Conservation (phyloP, 2,329 filamentous ascomycete genomes). For the Monilinia fructicola region DNA sequence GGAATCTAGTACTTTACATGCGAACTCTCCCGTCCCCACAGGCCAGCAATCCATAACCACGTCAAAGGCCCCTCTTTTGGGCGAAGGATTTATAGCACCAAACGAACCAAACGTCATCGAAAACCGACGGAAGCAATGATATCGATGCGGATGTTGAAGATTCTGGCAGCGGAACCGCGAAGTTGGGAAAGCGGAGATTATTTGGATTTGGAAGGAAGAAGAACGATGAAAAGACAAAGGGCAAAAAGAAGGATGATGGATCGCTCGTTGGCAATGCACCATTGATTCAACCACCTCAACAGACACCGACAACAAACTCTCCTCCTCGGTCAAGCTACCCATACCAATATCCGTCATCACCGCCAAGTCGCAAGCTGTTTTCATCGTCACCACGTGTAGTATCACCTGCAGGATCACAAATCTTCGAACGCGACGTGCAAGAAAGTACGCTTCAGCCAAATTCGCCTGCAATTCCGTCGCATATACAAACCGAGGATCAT, state of each 20-base stretch:
- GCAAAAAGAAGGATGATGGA: slow-evolving; percentile 42
- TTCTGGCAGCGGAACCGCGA: slow-evolving; percentile 41
- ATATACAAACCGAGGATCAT: slow-evolving; percentile 91
- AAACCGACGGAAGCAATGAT: slow-evolving; percentile 36
- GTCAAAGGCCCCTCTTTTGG: slow-evolving; percentile 39
- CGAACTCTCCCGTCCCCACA: slow-evolving; percentile 35
- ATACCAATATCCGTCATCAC: slow-evolving; percentile 51
- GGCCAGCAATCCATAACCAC: slow-evolving; percentile 29
- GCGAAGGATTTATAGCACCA: slow-evolving; percentile 40
- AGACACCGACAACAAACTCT: slow-evolving; percentile 44
- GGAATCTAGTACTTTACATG: slow-evolving; percentile 36
- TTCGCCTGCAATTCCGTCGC: slow-evolving; percentile 84
- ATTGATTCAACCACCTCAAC: slow-evolving; percentile 34
- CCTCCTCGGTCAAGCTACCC: slow-evolving; percentile 46
- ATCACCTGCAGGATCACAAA: slow-evolving; percentile 75
- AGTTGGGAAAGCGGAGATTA: slow-evolving; percentile 55
- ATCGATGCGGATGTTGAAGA: slow-evolving; percentile 34
- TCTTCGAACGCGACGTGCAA: slow-evolving; percentile 95
- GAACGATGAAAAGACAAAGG: slow-evolving; percentile 48
- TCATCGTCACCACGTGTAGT: slow-evolving; percentile 72
- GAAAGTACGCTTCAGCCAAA: slow-evolving; percentile 69
- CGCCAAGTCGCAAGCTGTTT: slow-evolving; percentile 63
- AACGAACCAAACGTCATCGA: slow-evolving; percentile 28
- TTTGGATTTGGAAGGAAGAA: slow-evolving; percentile 66
- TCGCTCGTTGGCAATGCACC: slow-evolving; percentile 30